phyloP scores from a whole-genome alignment of 208 protist genomes.

The Leishmania mexicana region DNA sequence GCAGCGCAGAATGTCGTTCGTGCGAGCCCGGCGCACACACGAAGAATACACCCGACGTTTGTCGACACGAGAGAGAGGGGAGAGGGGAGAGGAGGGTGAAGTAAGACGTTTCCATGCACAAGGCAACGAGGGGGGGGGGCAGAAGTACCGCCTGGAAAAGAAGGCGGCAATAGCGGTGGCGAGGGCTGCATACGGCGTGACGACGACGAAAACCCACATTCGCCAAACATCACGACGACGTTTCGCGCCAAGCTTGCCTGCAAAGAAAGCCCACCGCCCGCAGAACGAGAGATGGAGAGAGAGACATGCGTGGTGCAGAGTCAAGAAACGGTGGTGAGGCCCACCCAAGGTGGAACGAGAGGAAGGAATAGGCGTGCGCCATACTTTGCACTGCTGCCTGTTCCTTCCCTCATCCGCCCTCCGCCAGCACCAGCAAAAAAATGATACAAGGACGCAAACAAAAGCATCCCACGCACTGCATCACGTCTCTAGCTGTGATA shows the following conservation, averaged over 20 bases:
- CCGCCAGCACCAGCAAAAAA: neutral
- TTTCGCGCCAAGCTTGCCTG: neutral
- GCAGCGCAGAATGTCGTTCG: neutral
- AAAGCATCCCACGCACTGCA: neutral
- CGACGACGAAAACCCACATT: neutral
- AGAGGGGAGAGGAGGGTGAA: neutral
- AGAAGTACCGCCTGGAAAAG: neutral
- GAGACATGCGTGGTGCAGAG: neutral
- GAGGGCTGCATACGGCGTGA: neutral
- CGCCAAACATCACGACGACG: neutral
- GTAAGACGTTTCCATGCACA: neutral
- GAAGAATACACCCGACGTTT: neutral
- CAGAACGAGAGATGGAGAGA: neutral
- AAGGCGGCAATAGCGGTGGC: too few species aligned
- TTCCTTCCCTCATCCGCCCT: neutral
- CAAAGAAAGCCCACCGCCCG: neutral
- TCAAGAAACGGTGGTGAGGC: neutral
- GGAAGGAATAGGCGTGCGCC: neutral
- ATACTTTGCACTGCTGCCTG: neutral
- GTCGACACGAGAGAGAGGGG: neutral
- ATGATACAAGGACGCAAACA: neutral
- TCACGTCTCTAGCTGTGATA: neutral
- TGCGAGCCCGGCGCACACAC: neutral
- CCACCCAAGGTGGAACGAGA: neutral
- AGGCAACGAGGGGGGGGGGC: neutral